Conservation (phyloP, 129 eudicot genomes). For the Tagetes patula region DNA sequence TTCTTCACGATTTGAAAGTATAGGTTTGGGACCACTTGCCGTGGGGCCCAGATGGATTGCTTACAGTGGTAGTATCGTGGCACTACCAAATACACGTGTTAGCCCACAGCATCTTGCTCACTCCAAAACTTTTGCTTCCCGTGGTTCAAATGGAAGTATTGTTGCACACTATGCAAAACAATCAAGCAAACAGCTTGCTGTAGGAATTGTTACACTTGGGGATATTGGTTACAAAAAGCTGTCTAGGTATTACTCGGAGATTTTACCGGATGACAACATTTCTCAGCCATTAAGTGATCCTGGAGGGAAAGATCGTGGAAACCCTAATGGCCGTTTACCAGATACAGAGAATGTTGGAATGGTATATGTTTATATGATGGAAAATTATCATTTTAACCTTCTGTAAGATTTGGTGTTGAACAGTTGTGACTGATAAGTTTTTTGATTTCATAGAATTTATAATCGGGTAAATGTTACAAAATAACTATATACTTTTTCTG, state of each 20-base stretch:
- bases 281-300: slow-evolving; percentile 45
- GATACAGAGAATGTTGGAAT: slow-evolving; percentile 83
- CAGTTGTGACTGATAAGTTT: neutral
- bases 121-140: slow-evolving; percentile 52
- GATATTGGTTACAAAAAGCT: slow-evolving; percentile 80
- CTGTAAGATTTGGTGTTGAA: neutral
- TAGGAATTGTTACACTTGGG: slow-evolving; percentile 82
- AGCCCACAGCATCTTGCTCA: slow-evolving; percentile 74
- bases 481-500: neutral
- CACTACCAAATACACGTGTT: slow-evolving; percentile 58
- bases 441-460: neutral
- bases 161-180: slow-evolving; percentile 91
- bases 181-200: slow-evolving; percentile 92
- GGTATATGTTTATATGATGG: slow-evolving; percentile 44
- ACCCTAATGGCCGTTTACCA: slow-evolving; percentile 46
- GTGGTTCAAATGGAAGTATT: slow-evolving; percentile 67
- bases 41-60: slow-evolving; percentile 96
- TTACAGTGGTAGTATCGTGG: slow-evolving; percentile 73
- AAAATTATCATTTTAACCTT: neutral
- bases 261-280: slow-evolving; percentile 58
- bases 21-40: slow-evolving; percentile 88
- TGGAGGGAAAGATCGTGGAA: slow-evolving; percentile 44
- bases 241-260: slow-evolving; percentile 79
- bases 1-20: slow-evolving; percentile 46
- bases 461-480: neutral